A percentile compares a stretch with the other conserved stretches of the same genome.
Evolutionary conservation across 441 rosid genomes (phyloP).

Genomic region (Biscutella laevigata): DNA sequence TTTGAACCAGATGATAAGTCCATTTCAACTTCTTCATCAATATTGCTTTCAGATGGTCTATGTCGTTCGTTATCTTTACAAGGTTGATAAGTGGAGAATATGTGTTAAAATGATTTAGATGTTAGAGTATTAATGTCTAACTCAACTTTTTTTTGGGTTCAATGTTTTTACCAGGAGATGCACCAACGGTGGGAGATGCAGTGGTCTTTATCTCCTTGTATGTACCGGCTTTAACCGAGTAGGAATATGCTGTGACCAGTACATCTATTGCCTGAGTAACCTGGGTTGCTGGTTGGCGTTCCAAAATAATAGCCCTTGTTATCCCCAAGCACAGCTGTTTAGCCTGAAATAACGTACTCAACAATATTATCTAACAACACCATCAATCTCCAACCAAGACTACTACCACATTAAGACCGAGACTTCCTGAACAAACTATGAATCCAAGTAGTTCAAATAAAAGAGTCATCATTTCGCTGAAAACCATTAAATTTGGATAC

Average conservation of each 20-base stretch:
- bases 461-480: neutral
- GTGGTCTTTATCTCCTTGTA: constrained; percentile 52
- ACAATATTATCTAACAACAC: neutral
- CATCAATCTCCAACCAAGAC: constrained; percentile 14
- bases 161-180: constrained; percentile 34
- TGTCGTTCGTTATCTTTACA: constrained; percentile 38
- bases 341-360: constrained; percentile 48
- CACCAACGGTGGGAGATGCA: constrained; percentile 28
- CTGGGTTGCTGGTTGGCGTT: constrained; percentile 72
- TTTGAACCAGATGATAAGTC: constrained; percentile 32
- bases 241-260: constrained; percentile 61
- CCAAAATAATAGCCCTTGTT: constrained; percentile 63
- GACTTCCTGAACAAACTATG: no score
- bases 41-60: constrained; percentile 31
- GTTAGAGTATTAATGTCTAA: constrained; percentile 22
- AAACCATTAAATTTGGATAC: neutral
- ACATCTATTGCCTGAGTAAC: constrained; percentile 78
- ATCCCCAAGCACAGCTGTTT: constrained; percentile 78
- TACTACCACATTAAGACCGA: no score
- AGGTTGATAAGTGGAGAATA: constrained; percentile 27
- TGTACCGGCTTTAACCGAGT: constrained; percentile 60
- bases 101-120: neutral
- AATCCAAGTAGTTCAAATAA: neutral
- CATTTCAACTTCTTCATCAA: constrained; percentile 33
- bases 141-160: constrained; percentile 29